Conservation (phyloP, 2,329 filamentous ascomycete species). For the Trichophyton benhamiae region DNA sequence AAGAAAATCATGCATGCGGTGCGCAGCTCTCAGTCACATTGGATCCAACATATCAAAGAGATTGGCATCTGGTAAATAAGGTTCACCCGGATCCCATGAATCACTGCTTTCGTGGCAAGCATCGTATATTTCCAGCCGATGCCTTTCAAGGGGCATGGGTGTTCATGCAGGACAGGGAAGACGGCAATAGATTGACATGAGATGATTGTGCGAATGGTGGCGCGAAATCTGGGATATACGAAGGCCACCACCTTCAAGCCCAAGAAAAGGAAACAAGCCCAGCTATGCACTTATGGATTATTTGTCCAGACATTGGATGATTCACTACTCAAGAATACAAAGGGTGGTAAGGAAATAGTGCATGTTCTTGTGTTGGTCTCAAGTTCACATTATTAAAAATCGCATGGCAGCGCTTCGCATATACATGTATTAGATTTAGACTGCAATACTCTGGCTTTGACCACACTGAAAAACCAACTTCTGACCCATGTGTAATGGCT, state of each 20-base stretch:
- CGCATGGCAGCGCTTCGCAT: not conserved
- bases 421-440: constrained; percentile 1
- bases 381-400: too few relatives aligned
- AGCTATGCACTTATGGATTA: not conserved
- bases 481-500: not conserved
- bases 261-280: too few relatives aligned
- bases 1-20: not conserved
- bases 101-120: not conserved
- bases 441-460: not conserved
- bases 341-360: not conserved
- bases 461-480: not conserved
- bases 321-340: not conserved
- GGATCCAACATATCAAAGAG: not conserved
- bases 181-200: not conserved
- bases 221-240: not conserved
- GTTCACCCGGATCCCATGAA: not conserved
- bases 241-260: not conserved
- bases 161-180: not conserved
- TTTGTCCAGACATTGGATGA: not conserved
- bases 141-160: not conserved
- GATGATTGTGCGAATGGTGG: not conserved
- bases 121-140: not conserved
- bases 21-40: not conserved
- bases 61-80: not conserved
- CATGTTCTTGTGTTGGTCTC: not conserved